phyloP scores from a whole-genome alignment of 371 early-diverging fungal species.

The Choanephora cucurbitarum region DNA sequence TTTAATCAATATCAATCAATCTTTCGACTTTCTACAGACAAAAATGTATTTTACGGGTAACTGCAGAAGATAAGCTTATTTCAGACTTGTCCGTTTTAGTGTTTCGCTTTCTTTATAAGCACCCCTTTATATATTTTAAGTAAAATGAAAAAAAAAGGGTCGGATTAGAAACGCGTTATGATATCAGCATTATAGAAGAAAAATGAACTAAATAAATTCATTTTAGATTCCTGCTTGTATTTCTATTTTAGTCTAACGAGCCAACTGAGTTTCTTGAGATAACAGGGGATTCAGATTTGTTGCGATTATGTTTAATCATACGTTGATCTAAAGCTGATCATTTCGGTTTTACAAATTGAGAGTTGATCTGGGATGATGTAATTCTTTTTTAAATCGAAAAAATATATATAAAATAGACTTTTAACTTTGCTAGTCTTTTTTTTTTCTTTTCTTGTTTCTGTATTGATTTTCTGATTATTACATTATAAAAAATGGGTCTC shows the following conservation, averaged over 20 bases:
- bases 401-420: constrained; percentile 16
- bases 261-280: constrained; percentile 18
- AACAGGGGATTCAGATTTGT: constrained; percentile 28
- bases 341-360: constrained; percentile 6
- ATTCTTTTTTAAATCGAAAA: constrained; percentile 8
- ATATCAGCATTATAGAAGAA: not conserved
- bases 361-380: constrained; percentile 7
- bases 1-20: constrained; percentile 1
- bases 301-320: constrained; percentile 15
- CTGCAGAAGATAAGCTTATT: not conserved
- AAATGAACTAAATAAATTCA: not conserved
- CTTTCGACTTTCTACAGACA: not conserved
- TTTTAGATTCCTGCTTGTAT: too few species aligned
- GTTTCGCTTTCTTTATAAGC: not conserved
- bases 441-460: constrained; percentile 12
- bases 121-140: not conserved
- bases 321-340: constrained; percentile 22
- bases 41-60: not conserved
- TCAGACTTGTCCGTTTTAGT: too few species aligned
- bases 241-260: not conserved
- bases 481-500: constrained; percentile 58
- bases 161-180: not conserved
- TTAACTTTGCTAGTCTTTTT: not conserved
- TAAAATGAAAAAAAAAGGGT: too few species aligned
- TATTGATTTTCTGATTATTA: constrained; percentile 7